Conservation (phyloP, 768 basidiomycete species). For the Fistulinella prunicolor region DNA sequence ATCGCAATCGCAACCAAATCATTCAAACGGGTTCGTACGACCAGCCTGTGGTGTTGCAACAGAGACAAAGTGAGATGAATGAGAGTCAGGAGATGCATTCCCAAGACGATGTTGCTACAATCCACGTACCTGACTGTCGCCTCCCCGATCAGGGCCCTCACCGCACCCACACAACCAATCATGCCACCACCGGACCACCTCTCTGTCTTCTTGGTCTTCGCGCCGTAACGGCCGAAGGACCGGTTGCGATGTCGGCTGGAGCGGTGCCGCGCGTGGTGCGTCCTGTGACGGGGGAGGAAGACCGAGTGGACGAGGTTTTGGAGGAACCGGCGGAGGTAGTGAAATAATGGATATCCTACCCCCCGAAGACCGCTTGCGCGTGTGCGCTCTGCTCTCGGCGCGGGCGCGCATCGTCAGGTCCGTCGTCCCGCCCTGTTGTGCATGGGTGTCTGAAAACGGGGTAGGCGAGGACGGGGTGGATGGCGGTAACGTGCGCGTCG, state of each 20-base stretch:
- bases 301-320: conserved; percentile 50
- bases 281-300: conserved; percentile 47
- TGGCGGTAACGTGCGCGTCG: neutral
- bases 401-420: neutral
- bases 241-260: conserved; percentile 35
- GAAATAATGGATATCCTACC: conserved; percentile 27
- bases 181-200: conserved; percentile 71
- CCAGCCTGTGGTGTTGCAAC: conserved; percentile 50
- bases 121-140: conserved; percentile 65
- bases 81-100: neutral
- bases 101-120: no score
- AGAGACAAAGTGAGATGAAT: neutral
- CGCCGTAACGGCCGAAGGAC: conserved; percentile 26
- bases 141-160: conserved; percentile 70
- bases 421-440: conserved; percentile 18
- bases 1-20: conserved; percentile 5
- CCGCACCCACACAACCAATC: conserved; percentile 82
- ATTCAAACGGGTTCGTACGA: conserved; percentile 64
- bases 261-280: conserved; percentile 35
- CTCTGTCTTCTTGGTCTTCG: conserved; percentile 25
- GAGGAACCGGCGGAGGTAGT: conserved; percentile 23
- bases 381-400: neutral
- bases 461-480: conserved; percentile 14
- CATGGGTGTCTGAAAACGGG: conserved; percentile 40
- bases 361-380: conserved; percentile 2